phyloP scores from a whole-genome alignment of 83 land plant genomes.

The Isoetes engelmannii region DNA sequence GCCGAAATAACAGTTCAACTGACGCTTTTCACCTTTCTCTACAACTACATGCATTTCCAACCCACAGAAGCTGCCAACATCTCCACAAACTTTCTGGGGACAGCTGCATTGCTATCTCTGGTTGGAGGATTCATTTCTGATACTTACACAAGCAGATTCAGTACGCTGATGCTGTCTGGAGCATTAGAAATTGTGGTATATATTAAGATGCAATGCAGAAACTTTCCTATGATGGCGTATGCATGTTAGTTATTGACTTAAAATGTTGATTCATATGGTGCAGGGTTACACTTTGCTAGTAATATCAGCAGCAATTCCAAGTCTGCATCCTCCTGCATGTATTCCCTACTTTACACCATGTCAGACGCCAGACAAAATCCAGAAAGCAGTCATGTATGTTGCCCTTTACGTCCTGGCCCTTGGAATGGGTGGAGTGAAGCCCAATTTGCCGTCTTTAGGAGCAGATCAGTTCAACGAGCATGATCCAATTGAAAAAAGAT shows the following conservation, averaged over 20 bases:
- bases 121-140: constrained; percentile 79
- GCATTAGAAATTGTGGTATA: no score
- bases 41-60: constrained; percentile 48
- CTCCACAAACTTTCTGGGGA: constrained; percentile 75
- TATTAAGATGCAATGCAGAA: background rate
- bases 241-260: background rate
- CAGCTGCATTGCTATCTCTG: constrained; percentile 60
- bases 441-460: constrained; percentile 4
- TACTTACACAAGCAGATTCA: constrained; percentile 54
- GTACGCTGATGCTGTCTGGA: constrained; percentile 9
- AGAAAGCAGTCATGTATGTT: background rate
- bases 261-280: background rate
- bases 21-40: no score
- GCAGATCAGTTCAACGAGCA: constrained; percentile 1
- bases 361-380: background rate
- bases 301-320: background rate
- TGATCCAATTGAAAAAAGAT: background rate
- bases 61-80: constrained; percentile 62
- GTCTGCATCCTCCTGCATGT: constrained; percentile 1
- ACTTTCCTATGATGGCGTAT: background rate
- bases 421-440: constrained; percentile 9
- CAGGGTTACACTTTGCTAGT: constrained; percentile 6
- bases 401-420: constrained; percentile 10
- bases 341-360: background rate
- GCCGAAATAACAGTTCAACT: no score